These are phyloP conservation scores for Umbelopsis ramanniana DNA, from an alignment of 192 early-diverging fungal species.

Conservation along the genomic window DNA sequence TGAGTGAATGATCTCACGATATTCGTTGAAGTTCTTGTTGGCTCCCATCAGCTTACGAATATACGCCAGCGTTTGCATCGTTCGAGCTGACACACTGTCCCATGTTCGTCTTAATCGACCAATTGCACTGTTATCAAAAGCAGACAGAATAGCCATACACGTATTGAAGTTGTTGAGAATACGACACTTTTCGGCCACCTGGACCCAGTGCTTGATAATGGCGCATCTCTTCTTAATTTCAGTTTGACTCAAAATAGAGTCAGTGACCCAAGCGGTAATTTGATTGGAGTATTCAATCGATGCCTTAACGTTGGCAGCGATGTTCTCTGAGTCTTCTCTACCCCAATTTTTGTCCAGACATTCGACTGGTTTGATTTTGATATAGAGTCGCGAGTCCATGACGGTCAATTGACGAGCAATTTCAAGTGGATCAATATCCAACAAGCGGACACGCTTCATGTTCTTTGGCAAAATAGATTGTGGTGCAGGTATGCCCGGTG, in stretches of 20 bases:
- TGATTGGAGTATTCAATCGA: conserved; percentile 85
- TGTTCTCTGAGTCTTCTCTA: conserved; percentile 60
- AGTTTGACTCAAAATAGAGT: conserved; percentile 78
- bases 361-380: conserved; percentile 83
- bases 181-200: conserved; percentile 78
- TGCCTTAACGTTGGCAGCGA: conserved; percentile 84
- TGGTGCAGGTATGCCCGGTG: conserved; percentile 64
- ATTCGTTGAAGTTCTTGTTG: conserved; percentile 80
- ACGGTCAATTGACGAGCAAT: conserved; percentile 96
- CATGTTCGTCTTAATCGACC: conserved; percentile 91
- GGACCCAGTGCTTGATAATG: conserved; percentile 84
- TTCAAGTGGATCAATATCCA: conserved; percentile 90
- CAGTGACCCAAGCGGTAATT: conserved; percentile 86
- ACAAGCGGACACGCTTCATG: conserved; percentile 73
- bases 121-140: conserved; percentile 83
- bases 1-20: conserved; percentile 81
- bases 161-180: conserved; percentile 92
- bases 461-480: conserved; percentile 80
- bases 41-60: conserved; percentile 77
- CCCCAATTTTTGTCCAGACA: conserved; percentile 89
- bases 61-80: conserved; percentile 61
- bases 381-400: conserved; percentile 79
- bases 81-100: conserved; percentile 59
- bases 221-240: conserved; percentile 79
- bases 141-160: conserved; percentile 84